Percentiles rank a stretch among this genome's conserved stretches.
These are phyloP conservation scores for Colletotrichum sp. DNA, from an alignment of 2,329 filamentous ascomycete species.

Conservation along the genomic window DNA sequence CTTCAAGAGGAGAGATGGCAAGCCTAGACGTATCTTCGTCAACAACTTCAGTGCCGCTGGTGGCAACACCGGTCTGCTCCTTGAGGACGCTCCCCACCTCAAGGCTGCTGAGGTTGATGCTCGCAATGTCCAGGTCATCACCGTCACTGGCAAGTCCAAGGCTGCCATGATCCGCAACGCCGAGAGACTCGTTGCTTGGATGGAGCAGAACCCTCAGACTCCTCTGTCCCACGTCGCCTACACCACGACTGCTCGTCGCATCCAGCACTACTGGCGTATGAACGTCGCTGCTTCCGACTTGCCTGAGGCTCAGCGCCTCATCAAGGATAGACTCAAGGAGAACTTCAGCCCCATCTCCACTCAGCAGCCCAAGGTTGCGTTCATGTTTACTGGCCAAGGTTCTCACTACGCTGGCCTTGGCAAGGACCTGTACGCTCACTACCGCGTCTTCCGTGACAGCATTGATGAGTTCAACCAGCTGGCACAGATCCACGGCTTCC, in stretches of 20 bases:
- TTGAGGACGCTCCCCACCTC: slow-evolving; percentile 65
- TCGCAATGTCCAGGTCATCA: slow-evolving; percentile 62
- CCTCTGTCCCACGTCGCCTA: slow-evolving; percentile 67
- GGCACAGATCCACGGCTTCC: slow-evolving; percentile 55
- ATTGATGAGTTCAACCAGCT: slow-evolving; percentile 64
- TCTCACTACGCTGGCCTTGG: slow-evolving; percentile 58
- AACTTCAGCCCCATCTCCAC: slow-evolving; percentile 47
- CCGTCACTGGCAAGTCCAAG: slow-evolving; percentile 62
- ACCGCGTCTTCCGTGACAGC: slow-evolving; percentile 53
- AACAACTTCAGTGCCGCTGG: slow-evolving; percentile 78
- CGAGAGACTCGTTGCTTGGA: slow-evolving; percentile 57
- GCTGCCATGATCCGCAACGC: slow-evolving; percentile 64
- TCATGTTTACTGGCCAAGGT: slow-evolving; percentile 64
- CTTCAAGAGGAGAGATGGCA: slow-evolving; percentile 53
- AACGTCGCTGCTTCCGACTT: slow-evolving; percentile 49
- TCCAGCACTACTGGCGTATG: slow-evolving; percentile 51
- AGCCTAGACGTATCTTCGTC: slow-evolving; percentile 55
- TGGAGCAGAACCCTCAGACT: slow-evolving; percentile 56
- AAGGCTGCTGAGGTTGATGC: slow-evolving; percentile 53
- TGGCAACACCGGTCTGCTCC: slow-evolving; percentile 71
- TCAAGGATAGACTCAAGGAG: slow-evolving; percentile 45
- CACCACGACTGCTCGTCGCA: slow-evolving; percentile 69
- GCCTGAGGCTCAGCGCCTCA: slow-evolving; percentile 45
- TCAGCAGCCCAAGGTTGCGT: slow-evolving; percentile 52
- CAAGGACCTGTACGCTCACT: slow-evolving; percentile 53